Percentiles rank a stretch among this genome's conserved stretches.
Conservation (phyloP, 768 basidiomycete genomes). For the Rhodotorula taiwanensis region DNA sequence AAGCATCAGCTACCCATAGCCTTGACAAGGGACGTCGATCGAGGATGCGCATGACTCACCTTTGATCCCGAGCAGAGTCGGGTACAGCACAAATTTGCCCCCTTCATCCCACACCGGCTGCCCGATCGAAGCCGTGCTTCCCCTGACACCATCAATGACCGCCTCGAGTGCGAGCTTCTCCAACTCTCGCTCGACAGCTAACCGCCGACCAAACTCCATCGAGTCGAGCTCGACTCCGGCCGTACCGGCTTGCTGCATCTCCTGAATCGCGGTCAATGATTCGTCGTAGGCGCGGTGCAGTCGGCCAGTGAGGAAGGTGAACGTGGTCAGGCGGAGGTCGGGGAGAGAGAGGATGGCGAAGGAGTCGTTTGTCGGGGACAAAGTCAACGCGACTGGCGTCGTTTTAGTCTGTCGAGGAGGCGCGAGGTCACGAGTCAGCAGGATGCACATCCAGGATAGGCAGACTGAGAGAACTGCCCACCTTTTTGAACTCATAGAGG, state of each 20-base stretch:
- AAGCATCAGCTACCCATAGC: not conserved
- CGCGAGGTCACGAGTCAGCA: not conserved
- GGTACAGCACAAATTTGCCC: constrained; percentile 87
- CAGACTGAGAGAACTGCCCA: constrained; percentile 40
- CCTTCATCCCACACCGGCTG: constrained; percentile 98
- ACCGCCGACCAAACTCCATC: constrained; percentile 98
- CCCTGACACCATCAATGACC: constrained; percentile 52
- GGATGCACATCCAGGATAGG: not conserved
- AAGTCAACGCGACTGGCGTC: constrained; percentile 79
- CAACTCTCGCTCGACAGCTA: constrained; percentile 84
- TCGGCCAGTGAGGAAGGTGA: constrained; percentile 83
- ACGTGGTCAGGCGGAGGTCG: constrained; percentile 87
- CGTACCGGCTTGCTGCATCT: constrained; percentile 98
- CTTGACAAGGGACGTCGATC: not conserved
- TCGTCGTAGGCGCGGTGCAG: constrained; percentile 91
- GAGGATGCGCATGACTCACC: constrained; percentile 51
- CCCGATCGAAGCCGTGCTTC: constrained; percentile 55
- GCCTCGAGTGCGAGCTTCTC: constrained; percentile 49
- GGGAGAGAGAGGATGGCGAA: constrained; percentile 91
- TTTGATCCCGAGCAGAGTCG: constrained; percentile 89
- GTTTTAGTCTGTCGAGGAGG: constrained; percentile 65
- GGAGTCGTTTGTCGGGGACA: constrained; percentile 79
- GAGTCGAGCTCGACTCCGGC: constrained; percentile 65
- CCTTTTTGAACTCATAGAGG: constrained; percentile 97
- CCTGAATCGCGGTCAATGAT: constrained; percentile 80